phyloP scores from a whole-genome alignment of 495 filamentous ascomycete species.

The Tuber borchii region DNA sequence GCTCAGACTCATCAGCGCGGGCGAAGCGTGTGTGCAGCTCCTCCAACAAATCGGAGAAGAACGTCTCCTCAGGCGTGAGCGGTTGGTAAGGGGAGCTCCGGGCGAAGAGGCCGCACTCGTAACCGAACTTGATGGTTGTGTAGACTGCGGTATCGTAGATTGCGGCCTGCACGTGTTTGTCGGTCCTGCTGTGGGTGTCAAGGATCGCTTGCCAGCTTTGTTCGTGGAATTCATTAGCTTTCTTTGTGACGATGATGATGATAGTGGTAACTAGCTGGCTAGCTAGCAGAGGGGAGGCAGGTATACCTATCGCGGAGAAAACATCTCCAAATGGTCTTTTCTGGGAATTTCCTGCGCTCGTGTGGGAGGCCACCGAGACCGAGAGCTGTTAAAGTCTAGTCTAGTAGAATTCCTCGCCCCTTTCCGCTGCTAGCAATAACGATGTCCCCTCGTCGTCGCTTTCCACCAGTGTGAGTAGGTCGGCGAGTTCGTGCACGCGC shows the following conservation, averaged over 20 bases:
- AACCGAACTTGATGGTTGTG: slow-evolving; percentile 38
- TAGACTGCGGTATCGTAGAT: slow-evolving; percentile 38
- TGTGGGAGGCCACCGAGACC: slow-evolving; percentile 51
- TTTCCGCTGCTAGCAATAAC: slow-evolving; percentile 37
- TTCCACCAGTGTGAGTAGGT: slow-evolving; percentile 72
- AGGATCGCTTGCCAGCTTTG: slow-evolving; percentile 39
- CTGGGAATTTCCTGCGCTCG: slow-evolving; percentile 51
- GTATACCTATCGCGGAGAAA: slow-evolving; percentile 73
- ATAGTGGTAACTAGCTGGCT: slow-evolving; percentile 44
- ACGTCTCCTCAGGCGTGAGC: slow-evolving; percentile 24
- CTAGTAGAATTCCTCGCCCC: slow-evolving; percentile 55
- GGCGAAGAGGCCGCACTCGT: slow-evolving; percentile 35
- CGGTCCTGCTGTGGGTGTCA: slow-evolving; percentile 39
- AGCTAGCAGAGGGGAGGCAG: slow-evolving; percentile 49
- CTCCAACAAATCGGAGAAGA: slow-evolving; percentile 28
- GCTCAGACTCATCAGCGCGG: slow-evolving; percentile 31
- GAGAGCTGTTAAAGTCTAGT: slow-evolving; percentile 66
- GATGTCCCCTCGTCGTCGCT: slow-evolving; percentile 44
- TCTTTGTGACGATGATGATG: slow-evolving; percentile 20
- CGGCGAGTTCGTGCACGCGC: slow-evolving; percentile 61
- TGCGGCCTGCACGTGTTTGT: slow-evolving; percentile 34
- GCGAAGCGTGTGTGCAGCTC: slow-evolving; percentile 35
- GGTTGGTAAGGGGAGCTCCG: slow-evolving; percentile 29
- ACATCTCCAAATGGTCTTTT: slow-evolving; percentile 76
- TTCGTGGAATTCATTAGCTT: slow-evolving; percentile 9